phyloP scores from a whole-genome alignment of 768 basidiomycete genomes.

The Boletellus ananiceps region DNA sequence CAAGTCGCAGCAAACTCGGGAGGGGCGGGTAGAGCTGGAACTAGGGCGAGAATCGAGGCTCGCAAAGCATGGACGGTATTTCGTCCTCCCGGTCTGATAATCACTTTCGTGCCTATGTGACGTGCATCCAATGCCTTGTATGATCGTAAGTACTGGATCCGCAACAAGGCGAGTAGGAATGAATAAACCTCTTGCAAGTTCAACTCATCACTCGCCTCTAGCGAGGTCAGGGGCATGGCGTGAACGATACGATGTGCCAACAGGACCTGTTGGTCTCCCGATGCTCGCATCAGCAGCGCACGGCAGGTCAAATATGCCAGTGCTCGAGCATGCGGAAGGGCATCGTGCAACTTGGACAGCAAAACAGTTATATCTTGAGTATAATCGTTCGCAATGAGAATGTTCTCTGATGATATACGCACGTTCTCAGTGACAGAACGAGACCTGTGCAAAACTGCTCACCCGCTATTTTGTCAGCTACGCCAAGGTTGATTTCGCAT shows the following conservation, averaged over 20 bases:
- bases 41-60: conserved; percentile 47
- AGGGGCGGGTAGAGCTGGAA: conserved; percentile 50
- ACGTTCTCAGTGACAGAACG: not conserved
- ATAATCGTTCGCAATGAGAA: conserved; percentile 48
- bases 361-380: conserved; percentile 44
- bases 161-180: not conserved
- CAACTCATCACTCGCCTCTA: conserved; percentile 41
- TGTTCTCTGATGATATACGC: conserved; percentile 48
- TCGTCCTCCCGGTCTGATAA: conserved; percentile 57
- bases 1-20: conserved; percentile 37
- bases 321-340: conserved; percentile 47
- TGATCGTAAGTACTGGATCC: conserved; percentile 1
- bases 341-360: conserved; percentile 46
- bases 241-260: conserved; percentile 47
- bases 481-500: conserved; percentile 46
- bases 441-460: not conserved
- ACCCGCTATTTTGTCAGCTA: conserved; percentile 69
- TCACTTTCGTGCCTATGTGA: conserved; percentile 44
- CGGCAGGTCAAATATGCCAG: conserved; percentile 61
- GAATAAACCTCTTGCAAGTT: conserved; percentile 29
- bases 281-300: conserved; percentile 51
- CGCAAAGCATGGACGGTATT: conserved; percentile 55
- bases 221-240: conserved; percentile 41
- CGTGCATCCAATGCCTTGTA: conserved; percentile 42
- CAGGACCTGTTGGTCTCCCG: conserved; percentile 56